Evolutionary conservation across 2,329 filamentous ascomycete species (phyloP), one percentile per base, ranked within the genome.

Genomic region (Chrysoporthe cubensis): DNA sequence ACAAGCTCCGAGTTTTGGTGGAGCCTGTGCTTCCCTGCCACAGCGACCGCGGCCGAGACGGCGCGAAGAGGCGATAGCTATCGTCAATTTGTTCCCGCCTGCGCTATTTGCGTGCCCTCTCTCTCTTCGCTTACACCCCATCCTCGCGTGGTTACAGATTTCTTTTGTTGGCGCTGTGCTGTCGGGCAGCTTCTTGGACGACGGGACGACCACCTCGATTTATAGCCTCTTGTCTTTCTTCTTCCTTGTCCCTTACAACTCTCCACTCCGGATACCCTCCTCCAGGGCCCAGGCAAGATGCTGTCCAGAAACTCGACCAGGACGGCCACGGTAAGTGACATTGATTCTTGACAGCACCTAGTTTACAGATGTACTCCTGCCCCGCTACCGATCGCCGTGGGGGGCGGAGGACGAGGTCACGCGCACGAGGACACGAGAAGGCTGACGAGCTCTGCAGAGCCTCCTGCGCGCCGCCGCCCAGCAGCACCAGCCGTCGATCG

Each of bases 261-360:
- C 64, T 69, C 64, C 64, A 60, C 62, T 62, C 62, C 56, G 11
- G 50, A 48, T 43, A 26, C 54, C 54, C 46, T 46, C 26, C 37
- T 59, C 34, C 21, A 21, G 32, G 11, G 26, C 26, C n/a, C 40
- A 26, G 11, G 37, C 78, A 85, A 75, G 72, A 88, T 88, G 86
- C 77, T 88, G 79, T 87, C 86, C 78, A 84, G 85, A 80, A 84
- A 82, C 80, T 85, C 86, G 76, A 73, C 82, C 73, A 78, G 84
- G 78, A 80, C 85, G 78, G 85, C 85, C 74, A 84, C 87, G 85
- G 86, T 88, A 83, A 73, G 82, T 81, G 68, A 70, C 54, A 60
- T 37, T 56, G n/a, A n/a, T 6, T 16, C 4, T 46, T 46, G 44
- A 46, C 44, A 18, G 16, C 16, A 4, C 16, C 16, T 46, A 18